A percentile compares a stretch with the other conserved stretches of the same genome.
These are phyloP conservation scores for Penicillium hesseltinei DNA, from an alignment of 2,329 filamentous ascomycete genomes.

Conservation along the genomic window DNA sequence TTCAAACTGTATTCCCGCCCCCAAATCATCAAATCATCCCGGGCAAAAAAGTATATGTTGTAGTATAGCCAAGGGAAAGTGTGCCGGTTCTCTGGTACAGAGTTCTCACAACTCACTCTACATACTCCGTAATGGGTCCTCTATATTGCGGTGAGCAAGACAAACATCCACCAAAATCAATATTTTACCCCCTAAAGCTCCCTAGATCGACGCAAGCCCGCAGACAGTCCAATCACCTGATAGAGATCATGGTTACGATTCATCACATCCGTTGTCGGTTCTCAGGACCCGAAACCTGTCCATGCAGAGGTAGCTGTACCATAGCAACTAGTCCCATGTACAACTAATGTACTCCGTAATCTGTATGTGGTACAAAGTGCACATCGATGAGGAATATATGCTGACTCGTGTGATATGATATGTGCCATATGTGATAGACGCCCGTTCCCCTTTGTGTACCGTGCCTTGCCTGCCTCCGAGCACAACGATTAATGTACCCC, in stretches of 20 bases:
- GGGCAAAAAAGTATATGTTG: background rate
- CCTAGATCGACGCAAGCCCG: slow-evolving; percentile 3
- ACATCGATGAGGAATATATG: too few relatives aligned
- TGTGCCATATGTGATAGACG: background rate
- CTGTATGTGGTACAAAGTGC: background rate
- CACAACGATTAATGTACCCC: slow-evolving; percentile 18
- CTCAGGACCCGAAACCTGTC: background rate
- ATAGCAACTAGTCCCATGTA: slow-evolving; percentile 9
- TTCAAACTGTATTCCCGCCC: background rate
- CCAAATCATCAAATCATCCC: background rate
- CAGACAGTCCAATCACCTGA: slow-evolving; percentile 9
- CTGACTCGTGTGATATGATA: slow-evolving; percentile 1
- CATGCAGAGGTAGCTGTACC: background rate
- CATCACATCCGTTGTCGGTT: slow-evolving; percentile 11
- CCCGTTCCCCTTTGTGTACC: slow-evolving; percentile 2
- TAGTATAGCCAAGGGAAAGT: background rate
- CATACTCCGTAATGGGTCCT: background rate
- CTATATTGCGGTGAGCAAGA: slow-evolving; percentile 5
- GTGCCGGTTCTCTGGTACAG: background rate
- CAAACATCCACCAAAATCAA: background rate
- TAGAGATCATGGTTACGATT: slow-evolving; percentile 1
- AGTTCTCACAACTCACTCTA: background rate
- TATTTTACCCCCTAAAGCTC: background rate
- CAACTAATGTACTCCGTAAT: background rate
- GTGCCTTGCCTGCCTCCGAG: slow-evolving; percentile 3